Conservation (phyloP, 2,329 filamentous ascomycete genomes). For the Plenodomus tracheiphilus region DNA sequence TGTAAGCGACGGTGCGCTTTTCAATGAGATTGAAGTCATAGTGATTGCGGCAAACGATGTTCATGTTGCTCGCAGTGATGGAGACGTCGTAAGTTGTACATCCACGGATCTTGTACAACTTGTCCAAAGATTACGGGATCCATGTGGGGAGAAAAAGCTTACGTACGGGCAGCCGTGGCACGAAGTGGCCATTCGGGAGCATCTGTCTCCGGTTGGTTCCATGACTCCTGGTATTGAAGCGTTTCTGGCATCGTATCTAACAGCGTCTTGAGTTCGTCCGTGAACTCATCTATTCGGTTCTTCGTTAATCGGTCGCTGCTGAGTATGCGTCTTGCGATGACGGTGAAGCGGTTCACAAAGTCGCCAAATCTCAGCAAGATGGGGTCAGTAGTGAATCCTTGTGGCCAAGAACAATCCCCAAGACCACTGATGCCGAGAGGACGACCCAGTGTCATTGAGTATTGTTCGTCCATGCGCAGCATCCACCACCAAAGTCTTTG, state of each 20-base stretch:
- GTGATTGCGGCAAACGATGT: background rate
- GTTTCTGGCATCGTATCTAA: constrained; percentile 53
- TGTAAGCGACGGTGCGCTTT: constrained; percentile 13
- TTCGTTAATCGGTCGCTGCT: constrained; percentile 49
- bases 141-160: background rate
- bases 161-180: constrained; percentile 51
- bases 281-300: constrained; percentile 52
- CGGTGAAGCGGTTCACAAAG: constrained; percentile 53
- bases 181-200: constrained; percentile 54
- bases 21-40: background rate
- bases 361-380: constrained; percentile 50
- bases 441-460: constrained; percentile 54
- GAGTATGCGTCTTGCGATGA: constrained; percentile 53
- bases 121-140: background rate
- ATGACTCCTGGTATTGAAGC: constrained; percentile 52
- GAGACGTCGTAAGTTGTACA: background rate
- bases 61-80: background rate
- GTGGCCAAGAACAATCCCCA: constrained; percentile 53
- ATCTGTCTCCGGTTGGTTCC: constrained; percentile 43
- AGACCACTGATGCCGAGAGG: constrained; percentile 55
- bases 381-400: constrained; percentile 50
- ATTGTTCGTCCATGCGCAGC: constrained; percentile 57
- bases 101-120: background rate
- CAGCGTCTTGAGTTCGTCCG: constrained; percentile 48
- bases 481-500: constrained; percentile 57